Evolutionary conservation across 352 stramenopile genomes (phyloP), one percentile per base, ranked within the genome.

Genomic region (Globisporangium splendens): DNA sequence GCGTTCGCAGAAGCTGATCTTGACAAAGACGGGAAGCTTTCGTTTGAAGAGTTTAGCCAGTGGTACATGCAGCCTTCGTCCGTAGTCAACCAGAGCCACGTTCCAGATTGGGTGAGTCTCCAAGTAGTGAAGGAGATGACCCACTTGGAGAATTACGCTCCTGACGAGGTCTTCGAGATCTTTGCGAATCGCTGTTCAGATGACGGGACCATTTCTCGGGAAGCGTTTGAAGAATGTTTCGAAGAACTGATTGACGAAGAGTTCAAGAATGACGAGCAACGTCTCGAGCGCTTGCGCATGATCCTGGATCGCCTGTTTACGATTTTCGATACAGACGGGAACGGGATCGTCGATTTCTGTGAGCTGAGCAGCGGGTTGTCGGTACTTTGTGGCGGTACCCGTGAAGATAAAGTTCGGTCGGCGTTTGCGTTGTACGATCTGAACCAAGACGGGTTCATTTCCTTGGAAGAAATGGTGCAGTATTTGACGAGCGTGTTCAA

Each of bases 371-470:
- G 79, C 43, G 88, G 88, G 0, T 63, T 96, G 11, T 93, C 83
- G 8, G 81, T 96, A 48, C 64, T 95, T 8, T 96, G 87, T 41
- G 79, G 86, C 39, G 87, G 88, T 6, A 79, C 73, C 24, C 77
- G 75, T 6, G 83, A 96, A 56, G 83, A 96, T 31, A 95, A 94
- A 59, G 83, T 95, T 15, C 79, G 80, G 14, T 74, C 85, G 20
- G 85, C 88, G n/a, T 96, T 96, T 65, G 77, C 72, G 15, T 70
- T 96, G 6, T 96, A 94, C 54, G 86, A 95, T 63, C 62, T 93
- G 11, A 93, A 96, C 59, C 78, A 91, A 22, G 83, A 96, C 56
- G 87, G 86, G 0, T 86, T 83, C 41, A 93, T 96, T 31, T 87
- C 79, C 2, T 44, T 93, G n/a, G 83, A 92, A n/a, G 88, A 96